Evolutionary conservation across 1,139 yeast species (phyloP).

Genomic region (Nadsonia starkeyi-henricii): DNA sequence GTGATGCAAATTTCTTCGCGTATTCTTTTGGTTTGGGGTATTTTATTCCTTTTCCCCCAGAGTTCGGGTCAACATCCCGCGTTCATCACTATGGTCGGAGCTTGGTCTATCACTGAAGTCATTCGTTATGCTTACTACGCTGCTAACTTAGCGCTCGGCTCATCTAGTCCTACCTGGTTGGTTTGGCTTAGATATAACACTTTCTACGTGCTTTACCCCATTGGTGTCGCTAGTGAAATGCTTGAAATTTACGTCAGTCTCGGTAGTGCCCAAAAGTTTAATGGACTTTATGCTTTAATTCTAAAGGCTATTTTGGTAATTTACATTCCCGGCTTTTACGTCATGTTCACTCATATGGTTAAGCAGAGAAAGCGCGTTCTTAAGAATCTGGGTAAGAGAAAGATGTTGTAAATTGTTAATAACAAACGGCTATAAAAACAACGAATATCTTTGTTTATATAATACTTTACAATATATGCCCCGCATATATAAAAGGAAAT

Average conservation of each 20-base stretch:
- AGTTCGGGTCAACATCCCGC: slow-evolving; percentile 27
- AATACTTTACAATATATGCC: too few relatives aligned
- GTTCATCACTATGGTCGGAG: slow-evolving; percentile 53
- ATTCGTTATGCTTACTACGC: slow-evolving; percentile 80
- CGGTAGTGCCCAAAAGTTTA: slow-evolving; percentile 43
- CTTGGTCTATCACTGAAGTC: slow-evolving; percentile 88
- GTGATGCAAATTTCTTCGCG: slow-evolving; percentile 79
- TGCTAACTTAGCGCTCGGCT: slow-evolving; percentile 39
- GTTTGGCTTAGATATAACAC: slow-evolving; percentile 71
- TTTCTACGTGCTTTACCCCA: slow-evolving; percentile 72
- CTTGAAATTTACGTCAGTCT: slow-evolving; percentile 55
- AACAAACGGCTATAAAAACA: too few relatives aligned
- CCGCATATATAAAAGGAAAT: too few relatives aligned
- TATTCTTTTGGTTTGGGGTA: slow-evolving; percentile 69
- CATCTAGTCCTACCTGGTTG: slow-evolving; percentile 46
- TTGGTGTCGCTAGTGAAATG: slow-evolving; percentile 82
- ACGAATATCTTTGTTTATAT: too few relatives aligned
- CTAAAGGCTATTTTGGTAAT: slow-evolving; percentile 45
- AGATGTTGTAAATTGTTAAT: slow-evolving; percentile 6
- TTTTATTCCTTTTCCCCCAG: slow-evolving; percentile 55
- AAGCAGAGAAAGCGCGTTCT: slow-evolving; percentile 44
- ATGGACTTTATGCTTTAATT: slow-evolving; percentile 39
- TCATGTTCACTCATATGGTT: slow-evolving; percentile 78
- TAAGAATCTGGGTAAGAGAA: slow-evolving; percentile 20
- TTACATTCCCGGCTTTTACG: slow-evolving; percentile 78